Percentiles rank a stretch among this genome's conserved stretches.
Evolutionary conservation across 345 rosid species (phyloP).

Genomic region (Citrus hindsii): DNA sequence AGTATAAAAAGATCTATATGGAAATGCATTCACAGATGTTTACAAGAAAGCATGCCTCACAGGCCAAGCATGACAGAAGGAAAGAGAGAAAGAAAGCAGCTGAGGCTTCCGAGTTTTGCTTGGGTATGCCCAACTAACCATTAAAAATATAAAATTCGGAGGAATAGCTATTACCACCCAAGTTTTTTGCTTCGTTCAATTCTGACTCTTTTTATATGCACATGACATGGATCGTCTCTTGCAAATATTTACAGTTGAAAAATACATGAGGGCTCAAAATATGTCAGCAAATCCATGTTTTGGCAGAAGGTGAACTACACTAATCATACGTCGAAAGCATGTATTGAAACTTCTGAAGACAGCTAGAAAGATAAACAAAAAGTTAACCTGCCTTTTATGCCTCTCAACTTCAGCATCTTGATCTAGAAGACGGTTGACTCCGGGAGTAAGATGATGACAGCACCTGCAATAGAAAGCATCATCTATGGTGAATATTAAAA

Average conservation of each 20-base stretch:
- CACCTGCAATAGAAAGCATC: conserved; percentile 44
- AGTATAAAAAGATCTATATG: conserved; percentile 79
- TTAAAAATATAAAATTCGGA: too few species aligned
- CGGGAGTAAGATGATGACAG: conserved; percentile 75
- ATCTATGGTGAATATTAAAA: background rate
- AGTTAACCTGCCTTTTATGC: background rate
- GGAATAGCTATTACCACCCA: too few species aligned
- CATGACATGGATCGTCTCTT: background rate
- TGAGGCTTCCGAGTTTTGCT: conserved; percentile 94
- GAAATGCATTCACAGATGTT: conserved; percentile 98
- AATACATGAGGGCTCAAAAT: background rate
- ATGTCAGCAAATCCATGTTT: background rate
- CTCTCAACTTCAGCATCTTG: conserved; percentile 36
- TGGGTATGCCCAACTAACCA: conserved; percentile 66
- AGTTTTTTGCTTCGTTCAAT: background rate
- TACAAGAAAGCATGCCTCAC: conserved; percentile 93
- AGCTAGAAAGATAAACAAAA: background rate
- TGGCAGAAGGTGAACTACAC: background rate
- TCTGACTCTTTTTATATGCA: background rate
- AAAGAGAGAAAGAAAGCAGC: conserved; percentile 81
- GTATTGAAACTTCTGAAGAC: background rate
- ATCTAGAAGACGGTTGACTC: conserved; percentile 68
- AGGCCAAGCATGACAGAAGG: conserved; percentile 71
- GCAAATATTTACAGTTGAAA: background rate
- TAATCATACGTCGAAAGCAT: background rate